Percentiles rank a stretch among this genome's conserved stretches.
phyloP scores from a whole-genome alignment of 768 basidiomycete genomes.

The Suillus variegatus region DNA sequence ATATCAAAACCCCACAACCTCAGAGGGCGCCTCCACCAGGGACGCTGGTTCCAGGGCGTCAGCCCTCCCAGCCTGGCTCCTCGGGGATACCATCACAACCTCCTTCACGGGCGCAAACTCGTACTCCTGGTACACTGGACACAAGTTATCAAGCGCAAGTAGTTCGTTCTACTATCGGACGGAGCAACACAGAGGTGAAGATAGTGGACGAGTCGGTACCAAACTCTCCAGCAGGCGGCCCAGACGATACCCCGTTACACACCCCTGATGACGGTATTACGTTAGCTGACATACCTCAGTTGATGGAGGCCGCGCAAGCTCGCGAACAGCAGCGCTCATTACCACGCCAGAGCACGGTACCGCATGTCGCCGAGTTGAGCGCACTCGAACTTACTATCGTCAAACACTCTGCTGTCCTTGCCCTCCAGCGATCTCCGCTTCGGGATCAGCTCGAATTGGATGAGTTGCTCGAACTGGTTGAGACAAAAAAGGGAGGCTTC shows the following conservation, averaged over 20 bases:
- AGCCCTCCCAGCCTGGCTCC: slow-evolving; percentile 34
- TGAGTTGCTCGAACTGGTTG: slow-evolving; percentile 90
- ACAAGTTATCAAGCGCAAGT: slow-evolving; percentile 43
- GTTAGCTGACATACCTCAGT: slow-evolving; percentile 89
- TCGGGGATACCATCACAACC: slow-evolving; percentile 28
- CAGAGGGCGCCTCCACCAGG: slow-evolving; percentile 39
- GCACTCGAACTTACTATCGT: slow-evolving; percentile 87
- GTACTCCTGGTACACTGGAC: slow-evolving; percentile 39
- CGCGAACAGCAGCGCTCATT: slow-evolving; percentile 85
- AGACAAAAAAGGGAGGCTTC: slow-evolving; percentile 90
- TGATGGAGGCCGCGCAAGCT: slow-evolving; percentile 91
- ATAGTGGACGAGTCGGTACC: slow-evolving; percentile 84
- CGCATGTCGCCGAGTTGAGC: slow-evolving; percentile 82
- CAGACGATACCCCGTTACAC: slow-evolving; percentile 40
- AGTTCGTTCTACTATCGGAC: slow-evolving; percentile 66
- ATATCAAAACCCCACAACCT: slow-evolving; percentile 38
- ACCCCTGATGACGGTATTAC: slow-evolving; percentile 82
- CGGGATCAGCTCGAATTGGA: slow-evolving; percentile 87
- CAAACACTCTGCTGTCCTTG: slow-evolving; percentile 87
- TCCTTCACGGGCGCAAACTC: slow-evolving; percentile 38
- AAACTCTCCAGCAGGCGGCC: slow-evolving; percentile 63
- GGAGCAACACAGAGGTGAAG: slow-evolving; percentile 84
- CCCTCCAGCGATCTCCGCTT: slow-evolving; percentile 75
- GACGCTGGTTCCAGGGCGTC: slow-evolving; percentile 36
- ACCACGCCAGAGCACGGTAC: slow-evolving; percentile 74